Evolutionary conservation across 345 rosid genomes (phyloP), one percentile per base, ranked within the genome.

Genomic region (Excoecaria agallocha): DNA sequence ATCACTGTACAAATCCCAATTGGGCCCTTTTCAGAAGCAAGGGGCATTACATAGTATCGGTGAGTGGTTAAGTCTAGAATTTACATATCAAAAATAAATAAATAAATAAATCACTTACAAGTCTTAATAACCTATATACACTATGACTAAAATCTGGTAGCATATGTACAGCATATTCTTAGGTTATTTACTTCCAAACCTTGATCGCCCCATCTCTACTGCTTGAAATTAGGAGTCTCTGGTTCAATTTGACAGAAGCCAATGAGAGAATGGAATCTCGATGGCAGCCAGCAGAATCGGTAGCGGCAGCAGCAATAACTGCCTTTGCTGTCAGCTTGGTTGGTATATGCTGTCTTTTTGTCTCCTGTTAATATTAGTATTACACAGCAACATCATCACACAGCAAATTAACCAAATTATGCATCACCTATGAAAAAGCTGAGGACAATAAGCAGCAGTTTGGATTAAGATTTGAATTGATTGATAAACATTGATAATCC

Each of bases 141-240:
- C 35, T 65, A 66, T 72, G 38, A 60, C 74, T 77, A 70, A 9
- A 65, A 30, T 51, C 19, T 72, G 17, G 46, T 66, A 52, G 68
- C 71, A 66, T 81, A 87, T 77, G 75, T 83, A 84, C 86, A 81
- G 58, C 37, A 68, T 43, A 74, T 74, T 61, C 72, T 63, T 45
- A 55, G 37, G n/a, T 72, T 73, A 70, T 50, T 84, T 82, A 95
- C 89, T 93, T 95, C 98, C 98, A 95, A 80, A 95, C 98, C 89
- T 93, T 95, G 65, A 95, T 86, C 74, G 97, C 94, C 79, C 99
- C 98, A 85, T 95, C 98, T 83, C 99, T 87, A 79, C 96, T 83
- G 84, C 98, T 90, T 74, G 99, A 95, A 77, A 95, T 85, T 70
- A 95, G 74, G 58, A 91, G 87, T 82, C 98, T 91, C 82, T 95